Base-by-base conservation (phyloP, 805 yeast genomes). In the Ogataea salicorniae region DNA sequence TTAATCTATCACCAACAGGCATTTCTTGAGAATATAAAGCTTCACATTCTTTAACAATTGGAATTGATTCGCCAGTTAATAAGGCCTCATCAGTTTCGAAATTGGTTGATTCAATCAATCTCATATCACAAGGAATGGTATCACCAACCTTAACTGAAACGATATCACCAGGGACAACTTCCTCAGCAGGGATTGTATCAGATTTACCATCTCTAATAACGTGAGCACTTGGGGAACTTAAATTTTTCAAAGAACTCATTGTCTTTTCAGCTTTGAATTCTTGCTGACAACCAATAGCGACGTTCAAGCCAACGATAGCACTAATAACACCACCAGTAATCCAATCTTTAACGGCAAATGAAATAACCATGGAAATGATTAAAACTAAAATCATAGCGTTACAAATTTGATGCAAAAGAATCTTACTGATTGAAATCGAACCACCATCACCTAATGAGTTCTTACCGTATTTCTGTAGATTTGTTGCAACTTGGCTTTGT, bases 41-140 rank as follows among this genome's bases (percentile, higher is more conserved):
- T 0, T 62, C 57, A 23, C 69, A 73, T 42, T 75, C 72, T 61
- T 84, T 84, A 16, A 73, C 67, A n/a, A 85, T 77, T 2, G 96
- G 91, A 40, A 80, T 64, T 0, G 95, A 79, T 68, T 92, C 98
- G 43, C 98, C 98, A 0, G 98, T 91, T 48, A 92, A 73, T 34
- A 90, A 68, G 4, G 96, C 84, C 65, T 92, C 98, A 61, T 90
- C 91, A 11, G 87, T 79, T 61, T 84, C 91, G 53, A 85, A 80
- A 62, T 84, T 85, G 61, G 77, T 72, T 42, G 75, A 55, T 39
- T 74, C 79, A 46, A 81, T 56, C 42, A 84, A 69, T 56, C 91
- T 73, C 47, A 83, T 56, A 62, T 84, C 91, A 15, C 91, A 90
- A 16, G 91, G 91, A 35, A 84, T 68, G 7, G 89, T 83, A 58